Percentiles rank a stretch among this genome's conserved stretches.
Conservation (phyloP, 345 rosid genomes). For the Odontarrhena argentea region DNA sequence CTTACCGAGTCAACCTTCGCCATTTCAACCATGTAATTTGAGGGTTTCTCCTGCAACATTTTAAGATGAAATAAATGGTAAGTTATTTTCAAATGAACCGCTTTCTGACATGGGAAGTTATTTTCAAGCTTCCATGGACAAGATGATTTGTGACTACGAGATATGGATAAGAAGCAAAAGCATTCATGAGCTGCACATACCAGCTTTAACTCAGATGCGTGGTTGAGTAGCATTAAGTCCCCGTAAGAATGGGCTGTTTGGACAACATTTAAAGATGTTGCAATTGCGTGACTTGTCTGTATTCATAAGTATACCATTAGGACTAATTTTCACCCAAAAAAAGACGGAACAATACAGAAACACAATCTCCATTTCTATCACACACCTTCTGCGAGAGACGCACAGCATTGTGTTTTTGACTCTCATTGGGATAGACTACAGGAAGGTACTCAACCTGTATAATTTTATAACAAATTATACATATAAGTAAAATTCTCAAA, state of each 20-base stretch:
- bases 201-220: conserved; percentile 64
- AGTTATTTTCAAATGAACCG: conserved; percentile 9
- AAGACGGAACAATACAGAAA: conserved; percentile 19
- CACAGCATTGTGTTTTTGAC: conserved; percentile 66
- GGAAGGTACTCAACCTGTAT: conserved; percentile 93
- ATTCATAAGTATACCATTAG: conserved; percentile 34
- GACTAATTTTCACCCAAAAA: conserved; percentile 23
- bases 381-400: conserved; percentile 76
- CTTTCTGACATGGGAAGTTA: conserved; percentile 18
- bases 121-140: conserved; percentile 25
- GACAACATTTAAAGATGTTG: conserved; percentile 74
- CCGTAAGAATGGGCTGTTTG: conserved; percentile 91
- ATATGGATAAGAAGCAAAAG: conserved; percentile 11
- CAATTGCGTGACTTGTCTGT: conserved; percentile 81
- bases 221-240: conserved; percentile 74
- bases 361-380: conserved; percentile 11
- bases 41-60: conserved; percentile 71
- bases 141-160: conserved; percentile 11
- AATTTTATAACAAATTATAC: conserved; percentile 24
- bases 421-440: conserved; percentile 62
- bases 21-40: conserved; percentile 95
- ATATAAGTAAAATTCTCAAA: conserved; percentile 1
- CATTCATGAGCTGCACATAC: conserved; percentile 43
- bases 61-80: conserved; percentile 1
- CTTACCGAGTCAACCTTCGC: conserved; percentile 84